Base-by-base conservation (phyloP, 2,329 filamentous ascomycete species). In the Neonectria magnoliae region DNA sequence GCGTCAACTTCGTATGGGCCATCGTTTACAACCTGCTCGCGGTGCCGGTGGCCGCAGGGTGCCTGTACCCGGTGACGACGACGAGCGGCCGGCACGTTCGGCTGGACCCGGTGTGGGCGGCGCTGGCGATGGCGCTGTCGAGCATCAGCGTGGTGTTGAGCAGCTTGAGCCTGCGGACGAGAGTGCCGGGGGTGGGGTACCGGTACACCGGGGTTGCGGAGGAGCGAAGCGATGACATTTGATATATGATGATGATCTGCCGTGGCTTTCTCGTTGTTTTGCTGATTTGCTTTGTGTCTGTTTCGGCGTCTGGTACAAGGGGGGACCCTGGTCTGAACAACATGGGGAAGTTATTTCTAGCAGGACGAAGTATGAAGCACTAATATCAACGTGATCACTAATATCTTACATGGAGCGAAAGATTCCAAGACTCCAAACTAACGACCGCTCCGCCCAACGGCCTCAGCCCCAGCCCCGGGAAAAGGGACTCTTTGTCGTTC, bases 61-160 rank as follows among this genome's bases (percentile, higher is more conserved):
- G 90, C 41, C 81, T 97, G 63, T 97, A 92, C 77, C 81, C 85
- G 2, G 68, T 90, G 51, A 76, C 73, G 57, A 83, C 82, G 51
- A 76, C 77, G 4, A 73, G 76, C 2, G 85, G 83, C 2, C 76
- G 76, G 31, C 91, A 91, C 75, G 79, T 93, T 20, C 81, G 87
- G 65, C 80, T 94, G 51, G 90, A 93, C 76, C 92, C 92, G 0
- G 92, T 92, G 1, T 98, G 94, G 94, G 95, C 94, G 5, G 91
- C 90, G 69, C 80, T 97, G 76, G 94, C 94, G 1, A 98, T 98
- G 95, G 95, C 95, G 27, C 79, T 94, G 77, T 97, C 94, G 79
- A 95, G 92, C 78, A 90, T 98, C 70, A 96, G 92, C 74, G 94
- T 98, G 50, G 91, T 98, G 55, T 81, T 88, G 75, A 97, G 93